These are phyloP conservation scores for Hypoxylon rickii DNA, from an alignment of 495 filamentous ascomycete genomes.

Conservation along the genomic window DNA sequence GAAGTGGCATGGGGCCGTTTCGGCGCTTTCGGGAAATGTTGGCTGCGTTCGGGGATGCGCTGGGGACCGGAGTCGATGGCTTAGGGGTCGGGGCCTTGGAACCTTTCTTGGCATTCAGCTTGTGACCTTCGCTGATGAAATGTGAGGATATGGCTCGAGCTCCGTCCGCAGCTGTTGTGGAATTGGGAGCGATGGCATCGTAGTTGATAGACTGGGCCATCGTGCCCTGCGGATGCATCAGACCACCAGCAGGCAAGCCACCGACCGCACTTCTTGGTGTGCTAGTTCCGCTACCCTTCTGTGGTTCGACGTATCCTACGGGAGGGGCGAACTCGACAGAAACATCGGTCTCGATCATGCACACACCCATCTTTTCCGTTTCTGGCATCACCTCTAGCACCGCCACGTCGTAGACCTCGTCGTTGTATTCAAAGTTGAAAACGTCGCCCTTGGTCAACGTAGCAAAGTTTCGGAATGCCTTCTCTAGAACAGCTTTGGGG, in stretches of 20 bases:
- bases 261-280: constrained; percentile 56
- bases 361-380: constrained; percentile 76
- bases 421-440: constrained; percentile 95
- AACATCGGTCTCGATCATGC: constrained; percentile 92
- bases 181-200: constrained; percentile 83
- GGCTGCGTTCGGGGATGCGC: constrained; percentile 61
- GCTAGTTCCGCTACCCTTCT: constrained; percentile 63
- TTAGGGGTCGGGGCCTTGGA: constrained; percentile 79
- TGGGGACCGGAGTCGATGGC: constrained; percentile 77
- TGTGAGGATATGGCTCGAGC: constrained; percentile 59
- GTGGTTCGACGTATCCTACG: constrained; percentile 89
- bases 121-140: constrained; percentile 78
- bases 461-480: constrained; percentile 91
- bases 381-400: constrained; percentile 91
- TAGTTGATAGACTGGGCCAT: constrained; percentile 99
- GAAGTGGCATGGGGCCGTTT: constrained; percentile 84
- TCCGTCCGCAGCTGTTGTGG: constrained; percentile 60
- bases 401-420: constrained; percentile 86
- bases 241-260: constrained; percentile 68
- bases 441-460: constrained; percentile 89
- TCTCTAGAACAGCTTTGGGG: constrained; percentile 96
- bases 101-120: constrained; percentile 77
- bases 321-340: constrained; percentile 94
- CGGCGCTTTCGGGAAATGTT: constrained; percentile 52
- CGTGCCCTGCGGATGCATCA: constrained; percentile 79